Percentiles rank a stretch among this genome's conserved stretches.
phyloP scores from a whole-genome alignment of 345 rosid genomes.

The Aquilaria malaccensis region DNA sequence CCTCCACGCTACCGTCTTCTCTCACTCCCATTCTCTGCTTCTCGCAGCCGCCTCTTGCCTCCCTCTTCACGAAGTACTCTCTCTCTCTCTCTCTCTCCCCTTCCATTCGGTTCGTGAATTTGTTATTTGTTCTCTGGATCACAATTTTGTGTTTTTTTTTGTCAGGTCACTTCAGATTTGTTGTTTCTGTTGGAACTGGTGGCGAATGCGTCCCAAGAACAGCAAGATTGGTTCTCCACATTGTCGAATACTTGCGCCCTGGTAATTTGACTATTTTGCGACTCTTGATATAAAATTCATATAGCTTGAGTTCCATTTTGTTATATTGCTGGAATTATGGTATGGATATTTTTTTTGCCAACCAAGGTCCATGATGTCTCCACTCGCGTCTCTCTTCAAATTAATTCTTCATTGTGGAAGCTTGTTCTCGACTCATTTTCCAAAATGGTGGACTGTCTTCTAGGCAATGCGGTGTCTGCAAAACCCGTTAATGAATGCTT shows the following conservation, averaged over 20 bases:
- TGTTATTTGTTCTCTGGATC: background rate
- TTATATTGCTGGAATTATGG: background rate
- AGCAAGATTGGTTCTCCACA: constrained; percentile 19
- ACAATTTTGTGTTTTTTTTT: background rate
- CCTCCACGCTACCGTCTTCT: constrained; percentile 57
- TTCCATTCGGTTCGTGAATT: background rate
- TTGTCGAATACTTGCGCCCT: constrained; percentile 42
- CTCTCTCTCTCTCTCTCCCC: background rate
- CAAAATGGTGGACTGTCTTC: constrained; percentile 40
- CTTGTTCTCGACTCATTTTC: constrained; percentile 46
- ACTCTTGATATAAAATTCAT: background rate
- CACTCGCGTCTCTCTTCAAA: constrained; percentile 45
- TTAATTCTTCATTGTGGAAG: constrained; percentile 46
- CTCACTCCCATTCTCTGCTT: constrained; percentile 41
- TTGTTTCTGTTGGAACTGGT: constrained; percentile 63
- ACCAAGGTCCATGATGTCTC: constrained; percentile 53
- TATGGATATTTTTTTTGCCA: background rate
- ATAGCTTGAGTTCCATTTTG: background rate
- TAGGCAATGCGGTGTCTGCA: constrained; percentile 31
- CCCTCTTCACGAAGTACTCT: constrained; percentile 64
- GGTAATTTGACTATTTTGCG: constrained; percentile 27
- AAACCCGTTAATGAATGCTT: constrained; percentile 53
- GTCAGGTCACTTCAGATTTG: constrained; percentile 59
- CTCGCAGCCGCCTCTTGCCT: constrained; percentile 60
- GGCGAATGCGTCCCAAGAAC: constrained; percentile 28